Evolutionary conservation across 768 basidiomycete genomes (phyloP).

Genomic region (Suillus occidentalis): DNA sequence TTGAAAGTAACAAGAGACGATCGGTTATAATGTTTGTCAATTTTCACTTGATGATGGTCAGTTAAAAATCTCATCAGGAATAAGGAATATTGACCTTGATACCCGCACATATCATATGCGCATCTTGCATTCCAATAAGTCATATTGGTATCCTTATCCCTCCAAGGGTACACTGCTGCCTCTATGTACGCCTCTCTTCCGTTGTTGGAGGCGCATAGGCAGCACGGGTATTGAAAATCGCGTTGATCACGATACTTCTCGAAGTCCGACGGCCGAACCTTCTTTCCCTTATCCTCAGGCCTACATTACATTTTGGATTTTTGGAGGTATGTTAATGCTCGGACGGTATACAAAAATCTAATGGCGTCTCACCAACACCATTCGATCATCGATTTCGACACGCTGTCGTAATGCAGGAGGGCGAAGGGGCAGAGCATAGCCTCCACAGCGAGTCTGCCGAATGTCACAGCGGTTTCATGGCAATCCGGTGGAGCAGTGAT

Average conservation of each 20-base stretch:
- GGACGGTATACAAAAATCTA: not conserved
- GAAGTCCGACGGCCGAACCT: not conserved
- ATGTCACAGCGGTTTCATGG: not conserved
- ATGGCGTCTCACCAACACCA: not conserved
- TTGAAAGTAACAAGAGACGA: not conserved
- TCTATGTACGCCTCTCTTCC: not conserved
- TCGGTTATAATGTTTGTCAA: not conserved
- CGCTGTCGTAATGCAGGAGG: not conserved
- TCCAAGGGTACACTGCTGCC: not conserved
- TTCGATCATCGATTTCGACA: not conserved
- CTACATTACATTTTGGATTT: too few relatives aligned
- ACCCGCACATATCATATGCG: not conserved
- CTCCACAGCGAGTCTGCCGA: not conserved
- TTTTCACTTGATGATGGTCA: not conserved
- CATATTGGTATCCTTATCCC: not conserved
- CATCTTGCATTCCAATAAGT: not conserved
- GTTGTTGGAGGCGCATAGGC: not conserved
- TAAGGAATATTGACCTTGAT: not conserved
- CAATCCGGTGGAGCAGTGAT: not conserved
- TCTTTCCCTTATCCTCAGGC: not conserved
- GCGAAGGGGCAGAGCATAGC: not conserved
- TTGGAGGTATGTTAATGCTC: not conserved
- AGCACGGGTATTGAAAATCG: conserved; percentile 1
- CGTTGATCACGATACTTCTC: not conserved
- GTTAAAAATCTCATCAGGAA: not conserved